Base-by-base conservation (phyloP, 495 filamentous ascomycete genomes). In the Rusavskia elegans region DNA sequence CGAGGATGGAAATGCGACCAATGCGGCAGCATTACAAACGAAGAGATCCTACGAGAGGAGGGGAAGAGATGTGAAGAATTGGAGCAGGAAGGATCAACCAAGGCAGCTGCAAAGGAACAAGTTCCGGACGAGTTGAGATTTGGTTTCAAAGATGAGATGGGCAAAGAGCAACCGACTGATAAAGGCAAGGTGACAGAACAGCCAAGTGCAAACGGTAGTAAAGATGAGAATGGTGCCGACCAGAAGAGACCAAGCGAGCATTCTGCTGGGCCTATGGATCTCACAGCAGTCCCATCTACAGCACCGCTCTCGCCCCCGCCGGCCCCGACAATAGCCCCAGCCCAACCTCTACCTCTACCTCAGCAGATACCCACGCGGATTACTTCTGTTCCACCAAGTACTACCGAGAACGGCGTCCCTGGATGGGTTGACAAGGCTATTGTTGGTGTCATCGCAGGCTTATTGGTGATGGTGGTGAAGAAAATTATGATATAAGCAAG, bases 1-100 rank as follows among this genome's bases (percentile, higher is more conserved):
- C 54, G 60, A 14, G 63, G 35, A 11, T 95, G 76, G 79, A 70
- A 66, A 53, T 93, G 86, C 69, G 63, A 68, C 0, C 73, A 66
- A 14, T 93, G 88, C 61, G 75, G 68, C 19, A 74, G 70, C 20
- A 73, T 66, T 64, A 76, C 63, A 11, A 95, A 95, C 63, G 73
- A 66, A 50, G 84, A 85, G 59, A 79, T 88, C 21, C 73, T 96
- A 56, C 79, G 81, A 66, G 78, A 70, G 54, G 64, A 61, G 56
- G 76, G 80, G 64, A 64, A 66, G 54, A 75, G 75, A 42, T 66
- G 68, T 13, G 67, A 66, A 49, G 66, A 70, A 32, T 67, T 66
- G 23, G 66, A 59, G 21, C 69, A 62, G 44, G 65, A 46, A 19
- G 64, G 63, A 51, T 37, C 39, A 48, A 57, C 53, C 39, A 58